These are phyloP conservation scores for Eimeria tenella DNA, from an alignment of 169 alveolate genomes.

Conservation along the genomic window DNA sequence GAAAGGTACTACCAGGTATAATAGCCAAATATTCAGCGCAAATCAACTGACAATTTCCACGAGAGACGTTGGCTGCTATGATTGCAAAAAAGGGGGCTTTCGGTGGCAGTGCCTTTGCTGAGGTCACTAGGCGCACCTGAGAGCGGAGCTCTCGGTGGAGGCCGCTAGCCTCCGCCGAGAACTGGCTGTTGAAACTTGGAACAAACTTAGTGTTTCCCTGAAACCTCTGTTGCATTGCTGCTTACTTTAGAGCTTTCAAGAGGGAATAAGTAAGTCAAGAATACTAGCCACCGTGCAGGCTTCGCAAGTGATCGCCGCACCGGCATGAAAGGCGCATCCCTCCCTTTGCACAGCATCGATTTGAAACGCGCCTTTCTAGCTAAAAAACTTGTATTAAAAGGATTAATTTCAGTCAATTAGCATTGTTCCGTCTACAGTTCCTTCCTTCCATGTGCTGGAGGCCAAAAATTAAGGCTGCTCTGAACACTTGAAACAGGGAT, in stretches of 20 bases:
- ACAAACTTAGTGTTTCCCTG: neutral
- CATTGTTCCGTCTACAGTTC: neutral
- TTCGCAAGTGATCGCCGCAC: conserved; percentile 52
- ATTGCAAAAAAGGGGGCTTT: conserved; percentile 3
- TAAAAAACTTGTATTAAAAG: neutral
- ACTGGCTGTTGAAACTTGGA: neutral
- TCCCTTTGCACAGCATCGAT: neutral
- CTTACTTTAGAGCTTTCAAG: neutral
- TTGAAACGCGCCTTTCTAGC: neutral
- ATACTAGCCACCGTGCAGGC: neutral
- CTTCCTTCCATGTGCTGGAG: neutral
- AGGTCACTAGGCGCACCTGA: conserved; percentile 52
- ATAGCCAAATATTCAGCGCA: neutral
- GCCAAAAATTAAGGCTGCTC: neutral
- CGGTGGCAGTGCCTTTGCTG: conserved; percentile 43
- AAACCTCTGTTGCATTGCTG: neutral
- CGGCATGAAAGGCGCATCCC: neutral
- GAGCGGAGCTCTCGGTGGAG: conserved; percentile 15
- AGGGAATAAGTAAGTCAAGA: conserved; percentile 1
- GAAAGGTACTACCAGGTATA: neutral
- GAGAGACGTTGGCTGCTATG: neutral
- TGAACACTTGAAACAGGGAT: neutral
- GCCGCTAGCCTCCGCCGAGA: neutral
- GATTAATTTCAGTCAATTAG: neutral
- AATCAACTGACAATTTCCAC: neutral